A percentile compares a stretch with the other conserved stretches of the same genome.
phyloP scores from a whole-genome alignment of 169 alveolate genomes.

The Plasmodium adleri region DNA sequence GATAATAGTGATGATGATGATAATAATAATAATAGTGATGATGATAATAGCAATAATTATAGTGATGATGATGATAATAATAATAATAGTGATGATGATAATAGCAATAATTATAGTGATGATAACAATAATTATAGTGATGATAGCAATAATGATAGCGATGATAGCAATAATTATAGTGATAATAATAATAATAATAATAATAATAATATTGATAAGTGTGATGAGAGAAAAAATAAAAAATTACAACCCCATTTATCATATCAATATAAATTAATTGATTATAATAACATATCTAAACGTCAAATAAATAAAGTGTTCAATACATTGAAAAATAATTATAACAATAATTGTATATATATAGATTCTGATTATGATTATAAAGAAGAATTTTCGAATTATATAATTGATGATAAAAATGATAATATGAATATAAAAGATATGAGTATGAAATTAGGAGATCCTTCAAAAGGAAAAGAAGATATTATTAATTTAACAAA shows the following conservation, averaged over 20 bases:
- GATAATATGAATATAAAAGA: neutral
- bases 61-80: neutral
- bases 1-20: too few species aligned
- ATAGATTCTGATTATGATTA: slow-evolving; percentile 56
- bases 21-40: neutral
- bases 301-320: slow-evolving; percentile 45
- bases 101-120: neutral
- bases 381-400: slow-evolving; percentile 39
- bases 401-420: slow-evolving; percentile 18
- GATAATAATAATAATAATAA: neutral
- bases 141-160: neutral
- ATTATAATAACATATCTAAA: slow-evolving; percentile 66
- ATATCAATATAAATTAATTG: slow-evolving; percentile 68
- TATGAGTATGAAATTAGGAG: slow-evolving; percentile 19
- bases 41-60: neutral
- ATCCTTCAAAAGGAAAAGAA: slow-evolving; percentile 12
- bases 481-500: slow-evolving; percentile 78
- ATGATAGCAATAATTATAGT: neutral
- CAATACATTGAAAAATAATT: slow-evolving; percentile 20
- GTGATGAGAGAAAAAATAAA: neutral
- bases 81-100: neutral
- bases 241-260: slow-evolving; percentile 53
- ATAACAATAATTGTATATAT: slow-evolving; percentile 39
- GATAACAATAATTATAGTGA: neutral
- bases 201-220: neutral